Evolutionary conservation across 2,329 filamentous ascomycete genomes (phyloP).

Genomic region (Colletotrichum eleusines): DNA sequence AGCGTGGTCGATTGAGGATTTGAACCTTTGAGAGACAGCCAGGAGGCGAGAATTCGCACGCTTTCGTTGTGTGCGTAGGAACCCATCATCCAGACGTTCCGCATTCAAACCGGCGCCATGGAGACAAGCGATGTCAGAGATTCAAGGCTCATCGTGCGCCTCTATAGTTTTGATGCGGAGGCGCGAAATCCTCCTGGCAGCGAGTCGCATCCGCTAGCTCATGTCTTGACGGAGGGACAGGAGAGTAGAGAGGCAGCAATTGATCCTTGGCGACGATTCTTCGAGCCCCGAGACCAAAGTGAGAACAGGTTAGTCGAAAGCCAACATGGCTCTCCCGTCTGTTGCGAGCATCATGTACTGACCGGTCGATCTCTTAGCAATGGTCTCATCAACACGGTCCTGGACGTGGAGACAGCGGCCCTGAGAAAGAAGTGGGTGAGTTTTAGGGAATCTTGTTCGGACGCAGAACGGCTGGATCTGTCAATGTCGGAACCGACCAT

Average conservation of each 20-base stretch:
- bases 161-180: slow-evolving; percentile 30
- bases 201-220: background rate
- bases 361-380: background rate
- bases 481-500: slow-evolving; percentile 28
- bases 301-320: background rate
- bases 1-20: too few species aligned
- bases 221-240: slow-evolving; percentile 28
- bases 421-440: slow-evolving; percentile 38
- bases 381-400: slow-evolving; percentile 18
- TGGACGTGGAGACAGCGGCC: slow-evolving; percentile 31
- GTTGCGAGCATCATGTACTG: background rate
- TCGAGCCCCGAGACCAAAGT: slow-evolving; percentile 19
- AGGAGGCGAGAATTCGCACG: background rate
- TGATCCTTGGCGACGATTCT: slow-evolving; percentile 40
- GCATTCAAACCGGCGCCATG: background rate
- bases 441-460: slow-evolving; percentile 34
- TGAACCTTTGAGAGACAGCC: background rate
- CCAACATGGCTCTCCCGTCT: background rate
- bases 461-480: slow-evolving; percentile 35
- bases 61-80: too few species aligned
- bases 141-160: slow-evolving; percentile 8
- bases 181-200: slow-evolving; percentile 17
- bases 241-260: slow-evolving; percentile 3
- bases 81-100: too few species aligned
- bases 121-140: background rate